phyloP scores from a whole-genome alignment of 495 filamentous ascomycete species.

The Aspergillus funiculosus region DNA sequence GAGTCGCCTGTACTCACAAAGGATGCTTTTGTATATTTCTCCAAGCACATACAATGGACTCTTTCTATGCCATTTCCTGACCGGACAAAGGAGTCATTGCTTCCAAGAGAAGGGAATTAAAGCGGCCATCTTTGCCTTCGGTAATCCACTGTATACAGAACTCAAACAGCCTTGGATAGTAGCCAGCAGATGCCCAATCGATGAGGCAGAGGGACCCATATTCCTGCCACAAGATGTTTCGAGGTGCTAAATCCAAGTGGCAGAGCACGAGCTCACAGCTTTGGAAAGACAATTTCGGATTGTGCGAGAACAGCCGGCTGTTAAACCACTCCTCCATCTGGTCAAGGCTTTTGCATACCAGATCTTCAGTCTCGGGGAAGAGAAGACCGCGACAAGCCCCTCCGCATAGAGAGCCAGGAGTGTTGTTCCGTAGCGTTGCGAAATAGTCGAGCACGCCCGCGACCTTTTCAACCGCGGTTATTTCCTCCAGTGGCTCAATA shows the following conservation, averaged over 20 bases:
- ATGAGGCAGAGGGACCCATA: constrained; percentile 22
- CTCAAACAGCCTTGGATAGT: constrained; percentile 27
- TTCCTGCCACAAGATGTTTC: constrained; percentile 24
- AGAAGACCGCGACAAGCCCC: constrained; percentile 21
- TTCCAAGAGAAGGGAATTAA: constrained; percentile 21
- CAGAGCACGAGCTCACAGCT: constrained; percentile 21
- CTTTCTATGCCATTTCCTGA: constrained; percentile 18
- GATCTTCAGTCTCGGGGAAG: constrained; percentile 17
- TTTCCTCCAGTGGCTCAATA: constrained; percentile 27
- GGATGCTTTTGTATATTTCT: constrained; percentile 22
- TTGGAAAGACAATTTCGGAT: constrained; percentile 15
- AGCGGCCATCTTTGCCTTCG: constrained; percentile 23
- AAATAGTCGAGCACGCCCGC: constrained; percentile 22
- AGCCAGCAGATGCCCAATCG: constrained; percentile 28
- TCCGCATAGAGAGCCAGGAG: constrained; percentile 21
- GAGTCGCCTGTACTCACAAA: constrained; percentile 17
- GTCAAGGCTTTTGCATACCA: constrained; percentile 15
- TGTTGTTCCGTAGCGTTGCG: constrained; percentile 11
- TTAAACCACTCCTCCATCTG: constrained; percentile 25
- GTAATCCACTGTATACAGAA: constrained; percentile 23
- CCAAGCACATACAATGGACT: constrained; percentile 14
- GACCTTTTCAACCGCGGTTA: no score
- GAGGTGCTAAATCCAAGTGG: constrained; percentile 25
- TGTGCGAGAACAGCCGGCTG: constrained; percentile 17
- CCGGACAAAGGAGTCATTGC: constrained; percentile 16